Base-by-base conservation (phyloP, 2,329 filamentous ascomycete genomes). In the Xylariaceae sp. region DNA sequence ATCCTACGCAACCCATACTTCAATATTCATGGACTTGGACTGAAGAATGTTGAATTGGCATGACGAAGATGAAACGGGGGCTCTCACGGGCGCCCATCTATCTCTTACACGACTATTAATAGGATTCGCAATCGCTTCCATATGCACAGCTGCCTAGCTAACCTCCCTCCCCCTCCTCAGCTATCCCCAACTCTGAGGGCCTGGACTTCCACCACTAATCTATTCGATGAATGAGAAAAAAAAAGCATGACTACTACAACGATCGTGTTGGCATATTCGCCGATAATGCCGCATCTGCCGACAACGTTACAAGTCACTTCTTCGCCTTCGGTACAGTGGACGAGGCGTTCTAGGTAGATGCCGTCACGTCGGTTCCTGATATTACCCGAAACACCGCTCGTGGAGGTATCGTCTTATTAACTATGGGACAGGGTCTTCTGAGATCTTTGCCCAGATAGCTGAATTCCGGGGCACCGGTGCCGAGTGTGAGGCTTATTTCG, bases 41-140 rank as follows among this genome's bases (percentile, higher is more conserved):
- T 19, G 19, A 19, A 19, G 19, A 19, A 19, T 19, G 27, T 19
- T 47, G 37, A 46, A 55, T 44, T 43, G 47, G n/a, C 50, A 43
- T 55, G 50, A 47, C 46, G 3, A 50, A 52, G 26, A 30, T 53
- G 53, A 58, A 53, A 53, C 56, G 31, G 34, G 50, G 46, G 56
- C 50, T 43, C 56, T 54, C 27, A 1, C 43, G 46, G 34, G 40
- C 37, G 39, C 43, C 31, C 32, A 44, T 46, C 41, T 31, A 31
- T 32, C 40, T 43, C 54, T 48, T 44, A 35, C 40, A n/a, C 35
- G 50, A 48, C 53, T 58, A 58, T 58, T 53, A 56, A 58, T 58
- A 53, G 54, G 53, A 27, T 47, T 34, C 4, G 30, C 48, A 53
- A 12, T 35, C 29, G 35, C 43, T 42, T 47, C 43, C 50, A 51